Conservation (phyloP, 108 stramenopile species). For the Nitzschia sp. region DNA sequence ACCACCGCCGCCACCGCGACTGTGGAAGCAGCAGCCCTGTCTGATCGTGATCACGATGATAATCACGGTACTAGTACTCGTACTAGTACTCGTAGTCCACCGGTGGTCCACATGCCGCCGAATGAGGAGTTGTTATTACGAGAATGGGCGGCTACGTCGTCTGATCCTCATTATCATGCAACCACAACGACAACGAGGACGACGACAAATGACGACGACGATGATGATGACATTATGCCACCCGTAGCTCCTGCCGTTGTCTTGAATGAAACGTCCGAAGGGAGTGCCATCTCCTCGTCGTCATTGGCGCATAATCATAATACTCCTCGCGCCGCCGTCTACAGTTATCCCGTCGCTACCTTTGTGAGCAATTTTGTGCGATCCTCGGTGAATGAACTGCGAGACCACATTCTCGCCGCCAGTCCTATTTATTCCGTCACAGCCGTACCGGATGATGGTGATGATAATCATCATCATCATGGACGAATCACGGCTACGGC, state of each 20-base stretch:
- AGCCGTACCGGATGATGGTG: not conserved
- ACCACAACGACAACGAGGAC: too few species aligned
- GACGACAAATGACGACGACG: not conserved
- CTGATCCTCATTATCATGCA: not conserved
- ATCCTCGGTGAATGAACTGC: slow-evolving; percentile 28
- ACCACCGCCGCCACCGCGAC: too few species aligned
- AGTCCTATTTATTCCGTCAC: slow-evolving; percentile 7
- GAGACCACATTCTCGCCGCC: slow-evolving; percentile 12
- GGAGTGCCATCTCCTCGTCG: not conserved
- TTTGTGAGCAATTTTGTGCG: slow-evolving; percentile 55
- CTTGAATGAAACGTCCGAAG: slow-evolving; percentile 21
- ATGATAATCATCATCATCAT: not conserved
- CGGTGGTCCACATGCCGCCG: slow-evolving; percentile 1
- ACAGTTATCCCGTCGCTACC: slow-evolving; percentile 49
- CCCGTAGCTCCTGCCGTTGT: slow-evolving; percentile 25
- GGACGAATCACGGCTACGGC: not conserved
- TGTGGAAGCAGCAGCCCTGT: too few species aligned
- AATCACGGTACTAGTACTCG: too few species aligned
- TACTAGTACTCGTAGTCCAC: too few species aligned
- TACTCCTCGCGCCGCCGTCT: not conserved
- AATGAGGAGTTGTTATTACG: slow-evolving; percentile 15
- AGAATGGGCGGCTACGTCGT: not conserved
- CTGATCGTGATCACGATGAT: too few species aligned
- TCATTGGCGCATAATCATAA: too few species aligned
- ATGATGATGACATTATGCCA: not conserved